Conservation (phyloP, 2,329 filamentous ascomycete species). For the Penicillium fuscoglaucum region DNA sequence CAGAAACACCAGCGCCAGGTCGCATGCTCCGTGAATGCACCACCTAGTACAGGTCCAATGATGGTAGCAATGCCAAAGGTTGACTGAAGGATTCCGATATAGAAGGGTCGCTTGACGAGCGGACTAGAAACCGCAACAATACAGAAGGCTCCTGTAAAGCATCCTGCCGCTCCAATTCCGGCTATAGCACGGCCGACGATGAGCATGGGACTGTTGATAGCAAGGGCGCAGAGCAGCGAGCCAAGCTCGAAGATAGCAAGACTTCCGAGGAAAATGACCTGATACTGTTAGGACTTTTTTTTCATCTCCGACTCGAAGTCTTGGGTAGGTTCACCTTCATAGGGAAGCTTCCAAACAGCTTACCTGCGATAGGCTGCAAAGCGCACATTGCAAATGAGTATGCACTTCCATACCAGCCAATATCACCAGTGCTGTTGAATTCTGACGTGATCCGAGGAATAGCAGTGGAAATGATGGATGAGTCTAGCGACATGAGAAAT, state of each 20-base stretch:
- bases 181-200: neutral
- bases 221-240: neutral
- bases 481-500: neutral
- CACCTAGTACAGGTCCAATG: neutral
- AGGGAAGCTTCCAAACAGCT: neutral
- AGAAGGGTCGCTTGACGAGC: neutral
- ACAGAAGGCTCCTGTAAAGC: neutral
- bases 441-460: neutral
- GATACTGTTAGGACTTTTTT: neutral
- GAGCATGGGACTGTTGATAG: neutral
- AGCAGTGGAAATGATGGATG: neutral
- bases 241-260: neutral
- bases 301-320: fast-evolving
- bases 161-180: neutral
- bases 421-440: neutral
- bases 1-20: neutral
- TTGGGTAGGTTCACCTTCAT: neutral
- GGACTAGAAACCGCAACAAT: neutral
- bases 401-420: neutral
- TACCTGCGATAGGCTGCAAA: neutral
- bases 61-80: neutral
- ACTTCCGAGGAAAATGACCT: neutral
- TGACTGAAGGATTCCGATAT: neutral
- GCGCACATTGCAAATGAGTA: neutral
- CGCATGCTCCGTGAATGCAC: neutral